These are phyloP conservation scores for Paecilomyces sp. DNA, from an alignment of 2,329 filamentous ascomycete genomes.

Conservation along the genomic window DNA sequence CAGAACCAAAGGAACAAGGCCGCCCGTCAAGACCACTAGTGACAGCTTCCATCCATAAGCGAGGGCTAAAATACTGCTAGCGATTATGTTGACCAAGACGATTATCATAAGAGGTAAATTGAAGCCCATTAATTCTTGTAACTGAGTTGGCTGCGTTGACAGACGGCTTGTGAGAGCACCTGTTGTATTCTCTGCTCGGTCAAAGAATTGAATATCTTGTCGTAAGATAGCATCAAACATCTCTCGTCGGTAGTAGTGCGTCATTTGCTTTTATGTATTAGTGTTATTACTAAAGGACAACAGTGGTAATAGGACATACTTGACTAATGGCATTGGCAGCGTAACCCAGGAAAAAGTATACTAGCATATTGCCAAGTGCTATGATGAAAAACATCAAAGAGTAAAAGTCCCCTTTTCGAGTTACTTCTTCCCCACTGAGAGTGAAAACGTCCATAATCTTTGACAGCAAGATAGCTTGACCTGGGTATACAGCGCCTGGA, in stretches of 20 bases:
- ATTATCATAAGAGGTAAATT: slow-evolving; percentile 76
- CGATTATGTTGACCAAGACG: slow-evolving; percentile 65
- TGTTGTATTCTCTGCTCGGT: slow-evolving; percentile 67
- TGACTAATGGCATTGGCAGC: slow-evolving; percentile 17
- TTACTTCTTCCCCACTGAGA: slow-evolving; percentile 6
- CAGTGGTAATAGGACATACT: neutral
- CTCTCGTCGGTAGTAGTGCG: slow-evolving; percentile 6
- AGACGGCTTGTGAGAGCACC: slow-evolving; percentile 69
- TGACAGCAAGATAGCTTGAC: slow-evolving; percentile 37
- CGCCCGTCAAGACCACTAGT: slow-evolving; percentile 50
- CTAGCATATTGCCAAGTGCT: slow-evolving; percentile 30
- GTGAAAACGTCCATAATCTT: slow-evolving; percentile 17
- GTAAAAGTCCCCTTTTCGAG: slow-evolving; percentile 34
- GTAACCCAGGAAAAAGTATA: slow-evolving; percentile 31
- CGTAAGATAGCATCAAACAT: slow-evolving; percentile 13
- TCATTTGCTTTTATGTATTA: slow-evolving; percentile 48
- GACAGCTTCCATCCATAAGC: slow-evolving; percentile 73
- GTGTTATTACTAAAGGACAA: neutral
- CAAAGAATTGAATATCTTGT: slow-evolving; percentile 29
- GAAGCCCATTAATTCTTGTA: slow-evolving; percentile 74
- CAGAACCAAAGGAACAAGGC: slow-evolving; percentile 33
- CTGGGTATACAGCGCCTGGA: slow-evolving; percentile 38
- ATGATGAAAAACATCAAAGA: slow-evolving; percentile 42
- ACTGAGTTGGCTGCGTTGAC: slow-evolving; percentile 52
- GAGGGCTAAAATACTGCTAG: slow-evolving; percentile 59